Evolutionary conservation across 2,329 filamentous ascomycete species (phyloP).

Genomic region (Ambrosiella cleistominuta): DNA sequence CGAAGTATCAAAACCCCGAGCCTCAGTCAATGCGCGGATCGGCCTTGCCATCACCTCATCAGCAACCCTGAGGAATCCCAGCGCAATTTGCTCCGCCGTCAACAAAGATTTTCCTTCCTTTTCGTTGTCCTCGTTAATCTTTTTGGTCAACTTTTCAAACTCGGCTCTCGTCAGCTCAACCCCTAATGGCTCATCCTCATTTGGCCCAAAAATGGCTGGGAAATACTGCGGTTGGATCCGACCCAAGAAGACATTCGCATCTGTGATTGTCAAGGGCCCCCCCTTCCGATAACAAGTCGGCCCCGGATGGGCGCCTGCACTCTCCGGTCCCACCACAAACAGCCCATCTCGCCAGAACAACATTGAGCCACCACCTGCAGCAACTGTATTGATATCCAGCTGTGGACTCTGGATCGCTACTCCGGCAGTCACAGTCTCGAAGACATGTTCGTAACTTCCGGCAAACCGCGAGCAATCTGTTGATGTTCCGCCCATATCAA

Average conservation of each 20-base stretch:
- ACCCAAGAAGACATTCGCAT: constrained; percentile 75
- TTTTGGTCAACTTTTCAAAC: constrained; percentile 56
- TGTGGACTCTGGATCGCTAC: constrained; percentile 86
- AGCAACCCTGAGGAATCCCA: constrained; percentile 75
- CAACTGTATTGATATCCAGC: constrained; percentile 87
- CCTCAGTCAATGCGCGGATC: constrained; percentile 79
- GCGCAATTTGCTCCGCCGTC: constrained; percentile 68
- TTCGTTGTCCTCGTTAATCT: constrained; percentile 43
- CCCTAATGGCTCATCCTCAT: constrained; percentile 69
- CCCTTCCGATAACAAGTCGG: constrained; percentile 84
- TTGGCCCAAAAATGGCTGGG: constrained; percentile 83
- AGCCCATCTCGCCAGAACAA: constrained; percentile 80
- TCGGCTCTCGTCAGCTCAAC: constrained; percentile 55
- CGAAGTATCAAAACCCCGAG: constrained; percentile 78
- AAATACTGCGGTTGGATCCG: constrained; percentile 80
- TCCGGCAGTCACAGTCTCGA: constrained; percentile 86
- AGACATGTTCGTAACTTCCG: constrained; percentile 80
- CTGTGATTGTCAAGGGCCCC: constrained; percentile 79
- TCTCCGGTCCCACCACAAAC: constrained; percentile 81
- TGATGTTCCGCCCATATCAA: constrained; percentile 69
- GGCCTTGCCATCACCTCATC: constrained; percentile 86
- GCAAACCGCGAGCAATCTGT: constrained; percentile 84
- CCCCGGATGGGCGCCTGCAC: constrained; percentile 73
- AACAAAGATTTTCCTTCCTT: constrained; percentile 51
- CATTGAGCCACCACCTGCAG: constrained; percentile 69